Conservation (phyloP, 371 early-diverging fungal species). For the Mortierella sp. region DNA sequence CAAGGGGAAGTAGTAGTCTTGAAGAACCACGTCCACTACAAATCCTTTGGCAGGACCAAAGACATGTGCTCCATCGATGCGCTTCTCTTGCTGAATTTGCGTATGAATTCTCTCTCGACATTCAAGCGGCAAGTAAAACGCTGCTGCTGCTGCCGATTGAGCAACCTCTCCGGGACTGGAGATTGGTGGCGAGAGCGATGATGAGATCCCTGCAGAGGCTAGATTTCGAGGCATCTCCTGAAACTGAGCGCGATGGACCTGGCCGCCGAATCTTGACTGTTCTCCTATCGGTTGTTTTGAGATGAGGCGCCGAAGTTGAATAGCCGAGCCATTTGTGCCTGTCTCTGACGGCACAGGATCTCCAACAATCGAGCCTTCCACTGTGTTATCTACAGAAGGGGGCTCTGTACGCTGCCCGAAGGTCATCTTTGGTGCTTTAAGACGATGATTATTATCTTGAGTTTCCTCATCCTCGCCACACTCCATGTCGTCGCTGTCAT, state of each 20-base stretch:
- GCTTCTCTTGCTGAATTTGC: constrained; percentile 41
- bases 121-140: constrained; percentile 47
- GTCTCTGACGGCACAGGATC: constrained; percentile 4
- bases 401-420: not conserved
- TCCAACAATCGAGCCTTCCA: not conserved
- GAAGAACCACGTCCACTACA: constrained; percentile 47
- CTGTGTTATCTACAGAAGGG: not conserved
- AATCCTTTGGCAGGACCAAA: constrained; percentile 51
- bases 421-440: constrained; percentile 7
- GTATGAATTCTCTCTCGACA: constrained; percentile 47
- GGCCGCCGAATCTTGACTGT: not conserved
- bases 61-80: constrained; percentile 25
- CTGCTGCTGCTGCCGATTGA: constrained; percentile 27
- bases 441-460: not conserved
- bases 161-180: constrained; percentile 19
- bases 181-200: not conserved
- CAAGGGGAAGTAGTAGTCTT: constrained; percentile 42
- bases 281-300: not conserved
- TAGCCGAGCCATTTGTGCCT: constrained; percentile 12
- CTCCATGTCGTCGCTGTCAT: constrained; percentile 21
- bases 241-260: not conserved
- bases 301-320: constrained; percentile 1
- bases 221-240: not conserved
- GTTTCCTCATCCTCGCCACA: constrained; percentile 5
- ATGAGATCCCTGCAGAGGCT: not conserved